Base-by-base conservation (phyloP, 306 rosid genomes). In the Dalbergia cultrata region DNA sequence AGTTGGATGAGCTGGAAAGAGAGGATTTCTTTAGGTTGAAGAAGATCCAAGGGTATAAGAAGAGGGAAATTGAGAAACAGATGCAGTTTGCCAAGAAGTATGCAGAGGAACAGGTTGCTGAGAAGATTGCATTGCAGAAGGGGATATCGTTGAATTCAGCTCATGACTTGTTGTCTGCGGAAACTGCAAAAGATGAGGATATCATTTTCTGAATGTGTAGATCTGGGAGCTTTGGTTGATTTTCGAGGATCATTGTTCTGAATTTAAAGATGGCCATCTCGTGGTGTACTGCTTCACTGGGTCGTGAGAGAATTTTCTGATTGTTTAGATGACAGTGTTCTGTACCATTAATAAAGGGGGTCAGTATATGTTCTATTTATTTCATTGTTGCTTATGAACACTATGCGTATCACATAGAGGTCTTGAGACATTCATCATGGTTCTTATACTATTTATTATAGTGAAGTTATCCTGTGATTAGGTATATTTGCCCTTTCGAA, bases 1-100 rank as follows among this genome's bases (percentile, higher is more conserved):
- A 95, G 85, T 67, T 95, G 87, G 98, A 95, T 80, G 98, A 95
- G 80, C 89, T 95, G 26, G 98, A 95, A 70, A 95, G 98, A 70
- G 97, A 95, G 81, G 97, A 90, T 77, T 95, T 95, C 94, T 95
- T 94, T 77, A 90, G 97, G 90, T 78, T 95, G 74, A 95, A 95
- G 90, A 95, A 94, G 91, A 90, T 94, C 50, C 98, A 92, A 82
- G 97, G 97, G 6, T 94, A 78, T 39, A 94, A 92, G 92, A 94
- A 75, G 81, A 87, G 97, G 80, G 98, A 90, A 82, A 82, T 94
- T 17, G 92, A 94, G 89, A 94, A 12, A 81, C 94, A 91, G 87
- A 81, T 43, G 83, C 81, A 56, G 69, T 9, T 74, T 17, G 86
- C 92, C 16, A 47, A 47, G 53, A 3, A 66, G 9, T 88, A 53